Evolutionary conservation across 805 yeast species (phyloP).

Genomic region (Lachancea kluyveri): DNA sequence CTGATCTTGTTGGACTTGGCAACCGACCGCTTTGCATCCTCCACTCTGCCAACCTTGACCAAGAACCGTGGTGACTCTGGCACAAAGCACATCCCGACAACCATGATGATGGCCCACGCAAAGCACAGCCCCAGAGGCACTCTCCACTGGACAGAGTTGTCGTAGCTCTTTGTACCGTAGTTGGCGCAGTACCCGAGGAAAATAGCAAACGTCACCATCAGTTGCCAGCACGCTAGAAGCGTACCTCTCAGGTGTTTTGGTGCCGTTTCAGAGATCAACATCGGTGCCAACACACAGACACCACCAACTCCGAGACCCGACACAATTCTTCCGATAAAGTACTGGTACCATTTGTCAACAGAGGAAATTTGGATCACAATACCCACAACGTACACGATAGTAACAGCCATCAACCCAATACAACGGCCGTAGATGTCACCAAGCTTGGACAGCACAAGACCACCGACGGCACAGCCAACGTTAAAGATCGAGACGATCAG

Average conservation of each 20-base stretch:
- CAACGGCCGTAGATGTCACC: conserved; percentile 57
- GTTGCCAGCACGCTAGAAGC: conserved; percentile 52
- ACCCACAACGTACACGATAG: conserved; percentile 55
- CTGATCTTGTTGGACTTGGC: conserved; percentile 46
- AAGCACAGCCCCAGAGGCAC: conserved; percentile 48
- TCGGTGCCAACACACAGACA: conserved; percentile 62
- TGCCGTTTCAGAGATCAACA: conserved; percentile 55
- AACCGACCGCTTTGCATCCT: conserved; percentile 47
- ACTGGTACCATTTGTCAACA: conserved; percentile 49
- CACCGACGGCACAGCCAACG: conserved; percentile 67
- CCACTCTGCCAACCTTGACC: conserved; percentile 40
- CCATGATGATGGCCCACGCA: conserved; percentile 28
- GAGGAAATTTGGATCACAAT: conserved; percentile 54
- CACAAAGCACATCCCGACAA: conserved; percentile 46
- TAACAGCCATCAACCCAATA: conserved; percentile 43
- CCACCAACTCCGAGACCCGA: conserved; percentile 72
- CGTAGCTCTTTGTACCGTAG: conserved; percentile 52
- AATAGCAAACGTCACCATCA: conserved; percentile 55
- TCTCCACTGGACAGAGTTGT: conserved; percentile 59
- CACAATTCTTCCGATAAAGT: conserved; percentile 58
- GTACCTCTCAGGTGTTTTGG: conserved; percentile 57
- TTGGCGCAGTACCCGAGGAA: conserved; percentile 61
- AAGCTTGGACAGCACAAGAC: conserved; percentile 46
- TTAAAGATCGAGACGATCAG: conserved; percentile 51
- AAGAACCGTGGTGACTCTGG: conserved; percentile 64